These are phyloP conservation scores for Ophiosphaerella narmari DNA, from an alignment of 2,329 filamentous ascomycete genomes.

Conservation along the genomic window DNA sequence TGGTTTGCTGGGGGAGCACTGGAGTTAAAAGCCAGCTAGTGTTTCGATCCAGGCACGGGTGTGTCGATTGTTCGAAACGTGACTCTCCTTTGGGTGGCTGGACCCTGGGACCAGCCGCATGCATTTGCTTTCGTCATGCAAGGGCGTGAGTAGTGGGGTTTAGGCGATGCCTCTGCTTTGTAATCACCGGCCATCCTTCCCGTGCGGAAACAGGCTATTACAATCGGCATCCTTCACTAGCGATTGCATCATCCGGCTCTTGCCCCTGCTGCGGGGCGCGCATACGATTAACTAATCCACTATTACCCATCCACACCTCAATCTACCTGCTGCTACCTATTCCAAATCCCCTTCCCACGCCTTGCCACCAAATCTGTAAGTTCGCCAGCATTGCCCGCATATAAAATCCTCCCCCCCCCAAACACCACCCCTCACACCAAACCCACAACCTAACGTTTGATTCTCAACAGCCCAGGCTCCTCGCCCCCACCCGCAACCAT, in stretches of 20 bases:
- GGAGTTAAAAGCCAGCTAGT: no score
- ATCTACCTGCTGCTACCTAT: slow-evolving; percentile 8
- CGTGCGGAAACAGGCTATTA: slow-evolving; percentile 15
- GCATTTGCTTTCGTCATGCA: slow-evolving; percentile 10
- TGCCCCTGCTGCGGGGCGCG: slow-evolving; percentile 35
- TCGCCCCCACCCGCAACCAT: slow-evolving; percentile 53
- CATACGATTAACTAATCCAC: slow-evolving; percentile 27
- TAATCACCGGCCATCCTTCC: slow-evolving; percentile 16
- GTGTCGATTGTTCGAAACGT: background rate
- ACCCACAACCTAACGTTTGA: background rate
- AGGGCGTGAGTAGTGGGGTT: background rate
- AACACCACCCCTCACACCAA: background rate
- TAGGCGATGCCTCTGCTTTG: background rate
- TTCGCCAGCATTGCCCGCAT: background rate
- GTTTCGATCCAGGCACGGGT: background rate
- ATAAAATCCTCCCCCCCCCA: background rate
- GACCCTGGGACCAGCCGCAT: slow-evolving; percentile 2
- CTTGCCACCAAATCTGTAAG: background rate
- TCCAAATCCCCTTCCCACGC: slow-evolving; percentile 17
- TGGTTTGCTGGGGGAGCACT: no score
- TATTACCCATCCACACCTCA: slow-evolving; percentile 15
- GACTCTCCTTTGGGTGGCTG: background rate
- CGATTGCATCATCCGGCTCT: slow-evolving; percentile 41
- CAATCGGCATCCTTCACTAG: slow-evolving; percentile 5
- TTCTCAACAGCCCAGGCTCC: background rate